Evolutionary conservation across 2,329 filamentous ascomycete species (phyloP), one percentile per base, ranked within the genome.

Genomic region (Nothophaeocryptopus gaeumannii): DNA sequence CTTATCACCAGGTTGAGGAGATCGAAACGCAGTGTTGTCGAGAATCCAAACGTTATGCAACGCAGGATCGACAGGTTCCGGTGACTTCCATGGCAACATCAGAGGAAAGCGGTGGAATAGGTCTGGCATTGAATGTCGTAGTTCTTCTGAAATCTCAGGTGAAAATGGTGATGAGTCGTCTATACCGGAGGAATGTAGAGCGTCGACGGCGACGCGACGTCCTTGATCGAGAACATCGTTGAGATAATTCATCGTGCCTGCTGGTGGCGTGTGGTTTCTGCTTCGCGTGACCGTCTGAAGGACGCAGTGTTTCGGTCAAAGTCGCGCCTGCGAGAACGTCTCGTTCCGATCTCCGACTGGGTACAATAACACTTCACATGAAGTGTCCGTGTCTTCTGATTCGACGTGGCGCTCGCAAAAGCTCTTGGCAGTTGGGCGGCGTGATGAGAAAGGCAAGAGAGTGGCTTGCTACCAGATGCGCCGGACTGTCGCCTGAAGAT

Each of bases 11-110:
- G 53, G 47, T n/a, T 38, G 56, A 52, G 54, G 66, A 65, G 45
- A 64, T 43, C 82, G 81, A 67, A 86, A 92, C 4, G 90, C 91
- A 2, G 88, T 92, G 63, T 93, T 96, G 73, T 97, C 90, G 40
- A 96, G 76, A 7, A 96, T 74, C 92, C 92, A 96, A 35, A 96
- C 83, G 11, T 81, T 82, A 67, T 96, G 86, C 42, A 75, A 69
- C n/a, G 80, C 72, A 12, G 77, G 74, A 47, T 82, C 78, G 39
- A 89, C 79, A 5, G 64, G 58, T 39, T 61, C 54, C 5, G 31
- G 39, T 39, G 59, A 55, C 15, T 53, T 53, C 63, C 65, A 66
- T 8, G 76, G 72, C 39, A 78, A 78, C 1, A 79, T 76, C 10
- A 84, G 72, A 1, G 85, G 84, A 62, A 67, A 67, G 14, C 65